Evolutionary conservation across 2,329 filamentous ascomycete species (phyloP).

Genomic region (Leptodontidium sp.): DNA sequence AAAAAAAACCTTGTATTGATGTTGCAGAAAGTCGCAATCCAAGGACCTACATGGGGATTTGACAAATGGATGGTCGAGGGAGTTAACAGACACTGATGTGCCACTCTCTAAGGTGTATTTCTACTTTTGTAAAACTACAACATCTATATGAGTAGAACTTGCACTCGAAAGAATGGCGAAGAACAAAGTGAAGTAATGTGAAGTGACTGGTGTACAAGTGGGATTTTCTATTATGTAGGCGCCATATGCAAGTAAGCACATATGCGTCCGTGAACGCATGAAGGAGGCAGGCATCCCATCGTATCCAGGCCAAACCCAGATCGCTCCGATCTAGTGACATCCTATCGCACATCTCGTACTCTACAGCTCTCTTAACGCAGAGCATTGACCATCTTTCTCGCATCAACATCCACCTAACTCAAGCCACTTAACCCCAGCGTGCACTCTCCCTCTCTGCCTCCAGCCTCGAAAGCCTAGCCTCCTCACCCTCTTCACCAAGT

Average conservation of each 20-base stretch:
- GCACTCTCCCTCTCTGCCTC: constrained; percentile 66
- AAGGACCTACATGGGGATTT: too few relatives aligned
- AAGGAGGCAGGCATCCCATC: not conserved
- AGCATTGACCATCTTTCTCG: not conserved
- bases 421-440: constrained; percentile 44
- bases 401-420: not conserved
- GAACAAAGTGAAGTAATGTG: not conserved
- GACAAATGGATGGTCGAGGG: too few relatives aligned
- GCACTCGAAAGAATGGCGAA: too few relatives aligned
- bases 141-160: too few relatives aligned
- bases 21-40: too few relatives aligned
- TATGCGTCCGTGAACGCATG: not conserved
- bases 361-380: not conserved
- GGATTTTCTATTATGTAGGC: constrained; percentile 4
- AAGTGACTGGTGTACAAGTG: constrained; percentile 3
- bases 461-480: constrained; percentile 51
- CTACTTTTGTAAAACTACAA: too few relatives aligned
- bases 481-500: constrained; percentile 42
- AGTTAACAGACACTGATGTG: too few relatives aligned
- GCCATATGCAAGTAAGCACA: not conserved
- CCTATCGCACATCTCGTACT: constrained; percentile 1
- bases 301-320: not conserved
- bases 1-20: too few relatives aligned
- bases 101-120: too few relatives aligned
- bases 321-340: not conserved